phyloP scores from a whole-genome alignment of 1,139 yeast genomes.

The Suzukiozyma palmioleophila region DNA sequence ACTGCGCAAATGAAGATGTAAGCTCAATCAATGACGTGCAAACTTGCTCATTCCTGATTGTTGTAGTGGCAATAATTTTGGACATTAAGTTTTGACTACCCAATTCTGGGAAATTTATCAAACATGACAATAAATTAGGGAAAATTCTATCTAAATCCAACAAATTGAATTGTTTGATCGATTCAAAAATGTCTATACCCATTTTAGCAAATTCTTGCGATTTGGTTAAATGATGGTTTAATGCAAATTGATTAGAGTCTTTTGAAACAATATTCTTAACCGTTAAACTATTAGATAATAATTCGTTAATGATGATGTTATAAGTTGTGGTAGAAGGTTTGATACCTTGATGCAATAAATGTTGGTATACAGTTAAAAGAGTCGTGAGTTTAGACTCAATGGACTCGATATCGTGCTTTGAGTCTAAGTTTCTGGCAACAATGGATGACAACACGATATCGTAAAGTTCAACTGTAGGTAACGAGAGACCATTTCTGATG shows the following conservation, averaged over 20 bases:
- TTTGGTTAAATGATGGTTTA: conserved; percentile 30
- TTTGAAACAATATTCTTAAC: conserved; percentile 11
- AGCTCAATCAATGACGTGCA: conserved; percentile 14
- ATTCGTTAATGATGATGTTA: conserved; percentile 44
- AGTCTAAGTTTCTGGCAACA: conserved; percentile 24
- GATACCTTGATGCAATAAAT: conserved; percentile 40
- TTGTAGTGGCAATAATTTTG: conserved; percentile 9
- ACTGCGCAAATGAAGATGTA: conserved; percentile 18
- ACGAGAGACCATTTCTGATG: conserved; percentile 29
- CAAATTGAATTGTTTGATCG: conserved; percentile 32
- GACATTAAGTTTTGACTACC: conserved; percentile 18
- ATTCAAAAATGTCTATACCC: conserved; percentile 53
- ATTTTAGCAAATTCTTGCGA: conserved; percentile 63
- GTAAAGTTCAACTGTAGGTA: conserved; percentile 32
- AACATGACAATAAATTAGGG: conserved; percentile 23
- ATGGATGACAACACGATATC: conserved; percentile 37
- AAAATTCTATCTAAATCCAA: conserved; percentile 23
- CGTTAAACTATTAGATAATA: conserved; percentile 47
- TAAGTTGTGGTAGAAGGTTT: conserved; percentile 57
- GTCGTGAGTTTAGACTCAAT: conserved; percentile 46
- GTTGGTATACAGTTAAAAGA: conserved; percentile 63
- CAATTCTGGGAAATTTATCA: conserved; percentile 26
- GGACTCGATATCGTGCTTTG: conserved; percentile 1
- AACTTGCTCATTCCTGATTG: background rate
- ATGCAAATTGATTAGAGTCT: conserved; percentile 13